Percentiles rank a stretch among this genome's conserved stretches.
Conservation (phyloP, 2,329 filamentous ascomycete genomes). For the Emmonsiellopsis sp. region DNA sequence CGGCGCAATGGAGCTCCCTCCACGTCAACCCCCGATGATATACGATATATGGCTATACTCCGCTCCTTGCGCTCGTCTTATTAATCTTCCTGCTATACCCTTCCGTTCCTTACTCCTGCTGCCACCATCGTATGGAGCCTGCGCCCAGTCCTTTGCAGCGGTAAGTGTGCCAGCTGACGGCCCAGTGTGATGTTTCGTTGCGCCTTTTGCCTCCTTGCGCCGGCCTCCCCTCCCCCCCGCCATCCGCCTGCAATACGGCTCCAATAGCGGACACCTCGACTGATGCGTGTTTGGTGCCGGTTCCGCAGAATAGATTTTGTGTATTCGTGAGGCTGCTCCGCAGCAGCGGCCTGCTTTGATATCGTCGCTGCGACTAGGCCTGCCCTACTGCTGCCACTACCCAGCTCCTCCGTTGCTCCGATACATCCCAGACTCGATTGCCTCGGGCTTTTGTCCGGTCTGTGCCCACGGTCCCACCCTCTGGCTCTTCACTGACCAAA, state of each 20-base stretch:
- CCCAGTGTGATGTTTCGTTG: background rate
- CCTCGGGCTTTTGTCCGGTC: slow-evolving; percentile 13
- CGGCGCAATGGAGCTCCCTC: too few relatives aligned
- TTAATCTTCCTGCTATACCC: too few relatives aligned
- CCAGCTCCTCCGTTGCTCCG: slow-evolving; percentile 2
- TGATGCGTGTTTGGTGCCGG: background rate
- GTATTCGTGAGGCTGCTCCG: background rate
- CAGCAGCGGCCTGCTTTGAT: background rate
- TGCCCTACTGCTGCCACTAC: background rate
- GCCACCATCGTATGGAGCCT: too few relatives aligned
- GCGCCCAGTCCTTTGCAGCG: too few relatives aligned
- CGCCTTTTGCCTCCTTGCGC: too few relatives aligned
- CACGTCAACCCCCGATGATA: too few relatives aligned
- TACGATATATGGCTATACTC: too few relatives aligned
- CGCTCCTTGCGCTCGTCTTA: too few relatives aligned
- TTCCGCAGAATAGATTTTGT: background rate
- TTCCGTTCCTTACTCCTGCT: too few relatives aligned
- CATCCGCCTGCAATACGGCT: too few relatives aligned
- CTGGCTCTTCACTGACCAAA: background rate
- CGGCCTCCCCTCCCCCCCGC: too few relatives aligned
- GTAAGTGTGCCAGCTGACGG: background rate
- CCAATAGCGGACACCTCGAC: background rate
- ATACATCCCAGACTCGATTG: slow-evolving; percentile 10
- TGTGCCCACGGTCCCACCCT: background rate
- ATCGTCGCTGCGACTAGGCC: background rate